Conservation (phyloP, 1,284 basidiomycete genomes). For the Apiotrichum porosum region DNA sequence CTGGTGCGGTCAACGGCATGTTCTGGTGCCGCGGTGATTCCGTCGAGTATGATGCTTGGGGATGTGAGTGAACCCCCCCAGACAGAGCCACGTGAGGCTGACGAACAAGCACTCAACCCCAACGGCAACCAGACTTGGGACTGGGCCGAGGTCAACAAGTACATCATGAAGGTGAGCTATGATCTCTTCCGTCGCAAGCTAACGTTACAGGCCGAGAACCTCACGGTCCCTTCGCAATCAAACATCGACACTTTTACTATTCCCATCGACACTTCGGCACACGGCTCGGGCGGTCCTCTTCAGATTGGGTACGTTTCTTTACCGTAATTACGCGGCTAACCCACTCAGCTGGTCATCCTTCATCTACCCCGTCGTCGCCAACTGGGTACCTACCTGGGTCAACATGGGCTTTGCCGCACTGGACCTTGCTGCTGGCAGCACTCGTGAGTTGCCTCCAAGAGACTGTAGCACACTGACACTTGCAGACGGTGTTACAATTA, state of each 20-base stretch:
- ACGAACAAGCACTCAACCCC: slow-evolving; percentile 37
- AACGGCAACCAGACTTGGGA: slow-evolving; percentile 41
- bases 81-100: neutral
- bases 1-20: slow-evolving; percentile 64
- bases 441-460: slow-evolving; percentile 5
- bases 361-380: slow-evolving; percentile 54
- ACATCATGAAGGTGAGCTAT: slow-evolving; percentile 48
- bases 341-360: slow-evolving; percentile 42
- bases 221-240: slow-evolving; percentile 44
- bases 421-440: slow-evolving; percentile 39
- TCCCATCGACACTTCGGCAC: slow-evolving; percentile 46
- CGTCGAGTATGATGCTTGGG: slow-evolving; percentile 51
- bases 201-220: slow-evolving; percentile 52
- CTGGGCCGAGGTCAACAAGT: slow-evolving; percentile 44
- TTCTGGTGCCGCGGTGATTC: slow-evolving; percentile 53
- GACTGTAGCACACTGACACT: neutral
- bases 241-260: slow-evolving; percentile 38
- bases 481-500: slow-evolving; percentile 49
- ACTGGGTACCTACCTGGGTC: slow-evolving; percentile 55
- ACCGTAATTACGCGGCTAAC: no score
- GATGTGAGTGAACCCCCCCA: slow-evolving; percentile 26
- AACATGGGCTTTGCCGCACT: slow-evolving; percentile 53
- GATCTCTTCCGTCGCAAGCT: no score
- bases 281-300: slow-evolving; percentile 53
- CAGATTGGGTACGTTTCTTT: slow-evolving; percentile 40